Evolutionary conservation across 2,329 filamentous ascomycete genomes (phyloP).

Genomic region (Fusarium sp.): DNA sequence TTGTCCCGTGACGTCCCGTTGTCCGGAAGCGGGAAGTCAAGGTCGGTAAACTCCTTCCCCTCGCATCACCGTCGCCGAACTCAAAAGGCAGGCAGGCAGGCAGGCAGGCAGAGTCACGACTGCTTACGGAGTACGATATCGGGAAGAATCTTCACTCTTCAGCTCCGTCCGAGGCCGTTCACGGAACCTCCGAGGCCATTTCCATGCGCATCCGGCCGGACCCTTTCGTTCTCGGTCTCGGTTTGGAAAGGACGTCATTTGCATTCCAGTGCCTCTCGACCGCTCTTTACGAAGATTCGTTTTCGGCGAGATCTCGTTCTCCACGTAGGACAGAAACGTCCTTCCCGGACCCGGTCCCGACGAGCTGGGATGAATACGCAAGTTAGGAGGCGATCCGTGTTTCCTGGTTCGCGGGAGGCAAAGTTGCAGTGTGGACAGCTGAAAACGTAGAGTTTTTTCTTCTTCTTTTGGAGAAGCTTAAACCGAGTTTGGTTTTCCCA

Average conservation of each 20-base stretch:
- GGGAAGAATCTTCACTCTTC: background rate
- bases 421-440: background rate
- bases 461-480: background rate
- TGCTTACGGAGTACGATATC: background rate
- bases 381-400: background rate
- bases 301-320: slow-evolving; percentile 1
- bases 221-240: background rate
- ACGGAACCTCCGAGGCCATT: slow-evolving; percentile 23
- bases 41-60: background rate
- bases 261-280: slow-evolving; percentile 25
- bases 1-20: slow-evolving; percentile 28
- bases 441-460: background rate
- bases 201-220: background rate
- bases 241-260: slow-evolving; percentile 11
- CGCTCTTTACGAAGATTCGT: slow-evolving; percentile 14
- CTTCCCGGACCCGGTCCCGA: background rate
- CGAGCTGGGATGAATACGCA: background rate
- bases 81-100: background rate
- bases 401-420: background rate
- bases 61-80: background rate
- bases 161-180: background rate
- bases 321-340: background rate
- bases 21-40: slow-evolving; percentile 13
- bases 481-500: background rate
- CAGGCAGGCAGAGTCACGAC: background rate